phyloP scores from a whole-genome alignment of 129 eudicot species.

The Chrysanthemum seticuspe region DNA sequence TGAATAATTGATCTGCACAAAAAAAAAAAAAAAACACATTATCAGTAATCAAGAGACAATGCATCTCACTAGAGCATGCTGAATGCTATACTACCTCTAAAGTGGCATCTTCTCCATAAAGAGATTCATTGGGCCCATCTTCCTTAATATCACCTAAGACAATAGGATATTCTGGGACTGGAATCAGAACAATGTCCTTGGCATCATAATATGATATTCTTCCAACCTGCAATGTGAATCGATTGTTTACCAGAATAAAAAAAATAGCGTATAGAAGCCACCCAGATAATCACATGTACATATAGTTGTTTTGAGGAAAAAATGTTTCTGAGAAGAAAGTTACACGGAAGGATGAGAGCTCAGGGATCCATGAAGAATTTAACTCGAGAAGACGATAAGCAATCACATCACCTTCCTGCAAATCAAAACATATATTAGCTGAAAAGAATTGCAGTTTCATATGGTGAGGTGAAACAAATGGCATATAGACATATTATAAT shows the following conservation, averaged over 20 bases:
- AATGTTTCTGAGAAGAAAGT: slow-evolving; percentile 1
- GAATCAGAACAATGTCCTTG: slow-evolving; percentile 48
- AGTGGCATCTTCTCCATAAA: slow-evolving; percentile 82
- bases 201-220: slow-evolving; percentile 60
- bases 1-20: slow-evolving; percentile 70
- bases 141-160: slow-evolving; percentile 42
- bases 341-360: slow-evolving; percentile 82
- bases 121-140: slow-evolving; percentile 54
- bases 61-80: slow-evolving; percentile 3
- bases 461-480: no score
- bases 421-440: background rate
- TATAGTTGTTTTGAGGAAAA: slow-evolving; percentile 6
- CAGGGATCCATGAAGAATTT: slow-evolving; percentile 83
- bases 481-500: no score
- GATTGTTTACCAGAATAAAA: background rate
- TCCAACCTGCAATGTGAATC: slow-evolving; percentile 57
- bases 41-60: slow-evolving; percentile 1
- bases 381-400: slow-evolving; percentile 87
- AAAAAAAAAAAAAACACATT: background rate
- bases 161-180: slow-evolving; percentile 72
- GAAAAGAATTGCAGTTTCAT: no score
- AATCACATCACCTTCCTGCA: slow-evolving; percentile 41
- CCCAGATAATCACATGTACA: no score
- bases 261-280: background rate
- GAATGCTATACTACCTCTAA: slow-evolving; percentile 65